Base-by-base conservation (phyloP, 169 alveolate species). In the Cryptosporidium ryanae region DNA sequence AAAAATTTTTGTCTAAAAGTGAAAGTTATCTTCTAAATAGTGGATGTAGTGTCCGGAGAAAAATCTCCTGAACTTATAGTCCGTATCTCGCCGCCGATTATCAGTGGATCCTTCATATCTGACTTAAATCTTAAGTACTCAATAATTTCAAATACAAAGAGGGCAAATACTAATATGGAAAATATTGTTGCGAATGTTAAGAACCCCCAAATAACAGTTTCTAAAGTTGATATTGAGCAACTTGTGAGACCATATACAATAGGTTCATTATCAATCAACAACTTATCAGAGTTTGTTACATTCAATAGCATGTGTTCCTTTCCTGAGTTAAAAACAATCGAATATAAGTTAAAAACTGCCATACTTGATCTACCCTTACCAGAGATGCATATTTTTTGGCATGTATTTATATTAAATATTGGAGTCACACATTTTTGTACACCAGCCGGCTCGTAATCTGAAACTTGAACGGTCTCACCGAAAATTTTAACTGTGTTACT, bases 101-200 rank as follows among this genome's bases (percentile, higher is more conserved):
- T 76, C 7, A 76, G 64, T 21, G 87, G 76, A 61, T 76, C 87
- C 38, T 59, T 76, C 87, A 76, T 76, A 21, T 76, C 87, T 4
- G 87, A 67, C 49, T 61, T 76, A 76, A 59, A 76, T 38, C 71
- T 76, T 55, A 76, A 65, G 29, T 76, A 76, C 32, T 76, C 87
- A 4, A 55, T 21, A 2, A 76, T 61, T 38, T 76, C 71, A 61
- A 76, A 76, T 15, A 48, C 43, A 46, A 76, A 55, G 6, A 76
- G 64, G 2, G 76, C 68, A 76, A 76, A 55, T 38, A 76, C 44
- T 13, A 76, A 59, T 32, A 76, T 17, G 2, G 76, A 38, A 48
- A 76, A 76, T 43, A 76, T 32, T 8, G 63, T 25, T 10, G 71
- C 57, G 32, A 76, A 76, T 3, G 48, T 61, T 2, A 76, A 38